Conservation (phyloP, 495 filamentous ascomycete species). For the Aspergillus mulundensis region DNA sequence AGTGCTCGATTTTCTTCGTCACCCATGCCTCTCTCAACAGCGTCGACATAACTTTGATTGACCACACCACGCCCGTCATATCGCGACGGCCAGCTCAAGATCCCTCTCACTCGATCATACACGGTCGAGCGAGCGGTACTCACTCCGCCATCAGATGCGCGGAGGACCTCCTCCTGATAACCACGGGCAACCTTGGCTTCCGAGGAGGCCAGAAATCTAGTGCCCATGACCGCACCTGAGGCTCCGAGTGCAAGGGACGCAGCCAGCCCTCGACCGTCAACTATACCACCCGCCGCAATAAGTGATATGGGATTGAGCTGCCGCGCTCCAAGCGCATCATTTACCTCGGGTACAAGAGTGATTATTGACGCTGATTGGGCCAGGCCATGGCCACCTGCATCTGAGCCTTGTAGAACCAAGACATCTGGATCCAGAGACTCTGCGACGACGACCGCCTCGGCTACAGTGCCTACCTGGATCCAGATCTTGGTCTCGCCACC, state of each 20-base stretch:
- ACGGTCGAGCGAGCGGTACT: constrained; percentile 59
- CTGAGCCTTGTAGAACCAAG: constrained; percentile 65
- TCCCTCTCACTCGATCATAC: constrained; percentile 64
- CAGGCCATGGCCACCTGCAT: constrained; percentile 74
- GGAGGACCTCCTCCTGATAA: constrained; percentile 54
- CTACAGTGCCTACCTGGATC: constrained; percentile 65
- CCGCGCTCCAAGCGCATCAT: constrained; percentile 44
- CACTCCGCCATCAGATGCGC: constrained; percentile 59
- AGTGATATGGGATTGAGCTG: constrained; percentile 38
- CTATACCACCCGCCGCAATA: constrained; percentile 67
- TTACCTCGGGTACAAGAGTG: constrained; percentile 51
- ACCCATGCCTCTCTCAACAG: not conserved
- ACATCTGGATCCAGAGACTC: constrained; percentile 50
- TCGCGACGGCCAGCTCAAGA: constrained; percentile 56
- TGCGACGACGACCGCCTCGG: constrained; percentile 47
- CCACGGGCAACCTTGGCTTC: constrained; percentile 57
- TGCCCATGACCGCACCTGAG: constrained; percentile 62
- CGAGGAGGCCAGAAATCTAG: constrained; percentile 56
- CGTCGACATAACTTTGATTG: constrained; percentile 51
- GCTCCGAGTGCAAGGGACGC: constrained; percentile 63
- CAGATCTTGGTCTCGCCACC: constrained; percentile 52
- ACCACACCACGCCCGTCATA: constrained; percentile 60
- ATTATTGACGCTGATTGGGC: constrained; percentile 51
- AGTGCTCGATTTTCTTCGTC: constrained; percentile 20
- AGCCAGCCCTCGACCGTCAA: constrained; percentile 57